Base-by-base conservation (phyloP, 1,284 basidiomycete species). In the Schizophyllum amplum region DNA sequence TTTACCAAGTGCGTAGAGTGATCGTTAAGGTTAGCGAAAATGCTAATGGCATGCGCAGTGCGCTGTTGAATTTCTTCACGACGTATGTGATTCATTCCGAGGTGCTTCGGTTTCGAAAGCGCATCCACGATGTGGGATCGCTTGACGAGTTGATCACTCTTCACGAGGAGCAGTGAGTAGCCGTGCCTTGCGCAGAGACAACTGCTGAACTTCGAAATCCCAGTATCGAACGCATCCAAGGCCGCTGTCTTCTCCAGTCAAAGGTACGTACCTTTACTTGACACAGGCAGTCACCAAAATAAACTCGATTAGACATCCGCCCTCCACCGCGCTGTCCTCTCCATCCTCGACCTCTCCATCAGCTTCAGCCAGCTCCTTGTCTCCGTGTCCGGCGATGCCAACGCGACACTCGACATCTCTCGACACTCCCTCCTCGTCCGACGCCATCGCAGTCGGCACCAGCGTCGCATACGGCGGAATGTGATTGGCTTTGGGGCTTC, bases 141-240 rank as follows among this genome's bases (percentile, higher is more conserved):
- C 72, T 94, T 15, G 87, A 92, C 63, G 83, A 88, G 55, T 86
- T 92, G 75, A 87, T 93, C 53, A 69, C 71, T 23, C 62, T 86
- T 3, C 91, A 94, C 65, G 75, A 84, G 24, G 76, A 81, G 47
- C 84, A 93, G 90, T 92, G 64, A 64, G 89, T 75, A 11, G 47
- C 33, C 15, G 15, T 2, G 42, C 42, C 48, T 33, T 23, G 33
- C 49, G 52, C 50, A 47, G 47, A 17, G n/a, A 51, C 56, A 6
- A 4, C 57, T 49, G 54, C 26, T 58, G 57, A 57, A 55, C 54
- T 55, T 54, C 5, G 17, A 49, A 48, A 47, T 53, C 53, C n/a
- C 58, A 93, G 90, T 63, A 73, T 88, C 17, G 75, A 81, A 42
- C 81, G 75, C 54, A 71, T 93, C 2, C 75, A 84, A 57, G 74